phyloP scores from a whole-genome alignment of 108 stramenopile species.

The Pseudonitzschia delicatissima region DNA sequence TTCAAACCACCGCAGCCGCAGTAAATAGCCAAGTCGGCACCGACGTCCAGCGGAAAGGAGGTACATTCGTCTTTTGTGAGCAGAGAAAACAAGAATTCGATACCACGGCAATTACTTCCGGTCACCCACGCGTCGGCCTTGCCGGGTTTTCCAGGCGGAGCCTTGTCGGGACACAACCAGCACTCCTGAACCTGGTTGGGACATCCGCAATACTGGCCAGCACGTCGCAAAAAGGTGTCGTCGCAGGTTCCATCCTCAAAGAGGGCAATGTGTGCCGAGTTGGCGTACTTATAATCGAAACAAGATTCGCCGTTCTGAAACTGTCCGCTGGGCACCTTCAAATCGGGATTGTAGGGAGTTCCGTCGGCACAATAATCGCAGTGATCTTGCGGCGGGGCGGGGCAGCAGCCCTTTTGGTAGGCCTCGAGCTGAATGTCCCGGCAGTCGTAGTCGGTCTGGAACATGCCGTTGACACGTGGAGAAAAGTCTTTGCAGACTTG shows the following conservation, averaged over 20 bases:
- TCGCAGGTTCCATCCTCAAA: slow-evolving; percentile 22
- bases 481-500: too few relatives aligned
- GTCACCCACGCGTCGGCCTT: slow-evolving; percentile 15
- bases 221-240: slow-evolving; percentile 25
- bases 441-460: slow-evolving; percentile 9
- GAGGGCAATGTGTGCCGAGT: neutral
- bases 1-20: slow-evolving; percentile 22
- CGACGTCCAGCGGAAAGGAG: neutral
- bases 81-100: slow-evolving; percentile 23
- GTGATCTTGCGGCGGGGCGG: neutral
- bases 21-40: slow-evolving; percentile 18
- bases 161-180: slow-evolving; percentile 23
- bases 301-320: slow-evolving; percentile 10
- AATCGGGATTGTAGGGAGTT: neutral
- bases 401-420: slow-evolving; percentile 32
- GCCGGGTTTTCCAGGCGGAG: slow-evolving; percentile 6
- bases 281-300: slow-evolving; percentile 9
- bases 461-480: neutral
- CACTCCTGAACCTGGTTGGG: slow-evolving; percentile 23
- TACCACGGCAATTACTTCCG: slow-evolving; percentile 19
- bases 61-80: slow-evolving; percentile 15
- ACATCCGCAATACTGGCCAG: slow-evolving; percentile 26
- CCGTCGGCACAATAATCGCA: slow-evolving; percentile 19
- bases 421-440: slow-evolving; percentile 19
- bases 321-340: slow-evolving; percentile 17